Evolutionary conservation across 257 asterid genomes (phyloP).

Genomic region (Petrea volubilis): DNA sequence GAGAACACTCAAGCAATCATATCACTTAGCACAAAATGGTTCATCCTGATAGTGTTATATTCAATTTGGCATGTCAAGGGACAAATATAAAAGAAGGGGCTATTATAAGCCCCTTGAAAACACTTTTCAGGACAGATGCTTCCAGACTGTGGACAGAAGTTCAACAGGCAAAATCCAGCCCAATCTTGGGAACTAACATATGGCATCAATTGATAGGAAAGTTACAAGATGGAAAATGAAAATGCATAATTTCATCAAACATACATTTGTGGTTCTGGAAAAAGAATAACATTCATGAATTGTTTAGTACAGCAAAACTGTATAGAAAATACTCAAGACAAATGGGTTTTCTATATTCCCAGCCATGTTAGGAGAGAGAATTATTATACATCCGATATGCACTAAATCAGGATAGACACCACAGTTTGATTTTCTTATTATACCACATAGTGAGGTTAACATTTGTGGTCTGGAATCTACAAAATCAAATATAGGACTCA

Average conservation of each 20-base stretch:
- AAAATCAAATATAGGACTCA: not conserved
- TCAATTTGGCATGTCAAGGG: not conserved
- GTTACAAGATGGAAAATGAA: not conserved
- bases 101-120: not conserved
- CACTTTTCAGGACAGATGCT: not conserved
- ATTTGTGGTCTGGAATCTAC: not conserved
- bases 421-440: not conserved
- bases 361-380: not conserved
- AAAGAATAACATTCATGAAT: not conserved
- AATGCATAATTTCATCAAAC: not conserved
- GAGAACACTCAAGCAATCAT: not conserved
- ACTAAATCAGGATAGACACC: not conserved
- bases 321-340: not conserved
- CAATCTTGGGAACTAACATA: not conserved
- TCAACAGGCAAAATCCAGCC: not conserved
- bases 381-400: not conserved
- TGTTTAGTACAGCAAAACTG: not conserved
- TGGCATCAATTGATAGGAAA: not conserved
- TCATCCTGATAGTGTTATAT: not conserved
- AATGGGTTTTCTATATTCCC: not conserved
- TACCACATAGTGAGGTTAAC: not conserved
- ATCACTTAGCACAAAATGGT: not conserved
- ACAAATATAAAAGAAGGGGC: not conserved
- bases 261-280: not conserved
- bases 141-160: not conserved